A percentile compares a stretch with the other conserved stretches of the same genome.
These are phyloP conservation scores for Debaryomycetaceae sp. DNA, from an alignment of 1,139 yeast species.

Conservation along the genomic window DNA sequence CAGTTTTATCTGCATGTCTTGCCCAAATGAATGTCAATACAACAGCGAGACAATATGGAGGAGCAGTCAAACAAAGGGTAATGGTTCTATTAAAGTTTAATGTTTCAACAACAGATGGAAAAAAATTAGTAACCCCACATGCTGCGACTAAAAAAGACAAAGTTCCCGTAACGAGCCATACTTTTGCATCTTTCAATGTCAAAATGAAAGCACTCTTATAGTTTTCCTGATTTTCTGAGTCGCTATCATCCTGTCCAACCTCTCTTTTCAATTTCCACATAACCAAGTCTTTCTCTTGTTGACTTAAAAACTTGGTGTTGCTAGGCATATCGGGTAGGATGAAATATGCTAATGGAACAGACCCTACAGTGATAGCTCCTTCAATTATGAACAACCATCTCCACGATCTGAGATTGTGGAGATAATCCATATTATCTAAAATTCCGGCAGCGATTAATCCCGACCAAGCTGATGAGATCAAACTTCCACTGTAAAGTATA, in stretches of 20 bases:
- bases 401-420: conserved; percentile 52
- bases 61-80: conserved; percentile 56
- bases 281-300: conserved; percentile 48
- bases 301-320: conserved; percentile 46
- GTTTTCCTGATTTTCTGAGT: conserved; percentile 22
- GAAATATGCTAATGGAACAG: conserved; percentile 56
- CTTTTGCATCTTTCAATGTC: conserved; percentile 42
- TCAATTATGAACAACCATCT: conserved; percentile 73
- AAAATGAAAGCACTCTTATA: conserved; percentile 37
- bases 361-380: conserved; percentile 64
- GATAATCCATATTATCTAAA: conserved; percentile 36
- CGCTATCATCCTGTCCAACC: conserved; percentile 41
- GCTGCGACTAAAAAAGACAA: conserved; percentile 54
- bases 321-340: conserved; percentile 69
- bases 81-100: conserved; percentile 46
- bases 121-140: conserved; percentile 56
- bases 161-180: conserved; percentile 45
- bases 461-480: conserved; percentile 78
- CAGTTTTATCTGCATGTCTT: conserved; percentile 54
- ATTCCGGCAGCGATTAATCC: conserved; percentile 60
- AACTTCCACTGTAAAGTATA: conserved; percentile 59
- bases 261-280: conserved; percentile 40
- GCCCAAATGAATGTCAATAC: conserved; percentile 53
- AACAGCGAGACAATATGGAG: conserved; percentile 57
- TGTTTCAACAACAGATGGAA: conserved; percentile 58